Conservation (phyloP, 2,329 filamentous ascomycete species). For the Passalora sequoiae region DNA sequence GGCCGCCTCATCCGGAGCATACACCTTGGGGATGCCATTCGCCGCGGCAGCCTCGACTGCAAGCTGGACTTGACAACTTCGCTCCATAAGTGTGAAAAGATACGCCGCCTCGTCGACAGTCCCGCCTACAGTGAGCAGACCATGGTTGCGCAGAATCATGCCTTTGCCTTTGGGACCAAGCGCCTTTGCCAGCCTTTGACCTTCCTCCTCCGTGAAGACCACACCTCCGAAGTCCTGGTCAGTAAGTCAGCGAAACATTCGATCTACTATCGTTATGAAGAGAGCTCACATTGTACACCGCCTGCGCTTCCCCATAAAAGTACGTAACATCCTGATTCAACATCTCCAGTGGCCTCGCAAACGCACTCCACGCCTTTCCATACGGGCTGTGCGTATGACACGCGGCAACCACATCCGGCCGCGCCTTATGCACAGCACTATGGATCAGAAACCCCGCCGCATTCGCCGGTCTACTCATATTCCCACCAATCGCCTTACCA, state of each 20-base stretch:
- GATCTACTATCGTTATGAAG: too few relatives aligned
- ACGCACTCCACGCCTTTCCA: slow-evolving; percentile 64
- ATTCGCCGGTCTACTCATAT: slow-evolving; percentile 57
- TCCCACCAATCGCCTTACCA: slow-evolving; percentile 61
- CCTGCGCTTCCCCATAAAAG: slow-evolving; percentile 58
- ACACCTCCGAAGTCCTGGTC: slow-evolving; percentile 59
- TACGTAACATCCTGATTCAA: slow-evolving; percentile 63
- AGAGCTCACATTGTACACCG: slow-evolving; percentile 48
- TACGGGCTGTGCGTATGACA: slow-evolving; percentile 64
- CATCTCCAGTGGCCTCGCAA: slow-evolving; percentile 63
- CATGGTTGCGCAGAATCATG: slow-evolving; percentile 66
- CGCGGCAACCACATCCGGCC: slow-evolving; percentile 63
- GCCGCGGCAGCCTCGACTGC: slow-evolving; percentile 61
- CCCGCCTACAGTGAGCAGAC: slow-evolving; percentile 62
- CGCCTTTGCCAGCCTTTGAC: slow-evolving; percentile 57
- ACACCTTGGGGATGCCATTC: slow-evolving; percentile 48
- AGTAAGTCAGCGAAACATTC: too few relatives aligned
- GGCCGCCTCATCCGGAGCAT: slow-evolving; percentile 53
- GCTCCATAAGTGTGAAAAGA: slow-evolving; percentile 63
- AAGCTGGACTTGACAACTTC: slow-evolving; percentile 64
- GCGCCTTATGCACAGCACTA: slow-evolving; percentile 61
- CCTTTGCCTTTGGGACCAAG: slow-evolving; percentile 59
- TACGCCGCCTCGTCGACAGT: slow-evolving; percentile 73
- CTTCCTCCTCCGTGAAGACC: slow-evolving; percentile 60
- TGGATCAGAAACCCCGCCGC: slow-evolving; percentile 67